Conservation (phyloP, 352 stramenopile species). For the Pythium grandisporangium region DNA sequence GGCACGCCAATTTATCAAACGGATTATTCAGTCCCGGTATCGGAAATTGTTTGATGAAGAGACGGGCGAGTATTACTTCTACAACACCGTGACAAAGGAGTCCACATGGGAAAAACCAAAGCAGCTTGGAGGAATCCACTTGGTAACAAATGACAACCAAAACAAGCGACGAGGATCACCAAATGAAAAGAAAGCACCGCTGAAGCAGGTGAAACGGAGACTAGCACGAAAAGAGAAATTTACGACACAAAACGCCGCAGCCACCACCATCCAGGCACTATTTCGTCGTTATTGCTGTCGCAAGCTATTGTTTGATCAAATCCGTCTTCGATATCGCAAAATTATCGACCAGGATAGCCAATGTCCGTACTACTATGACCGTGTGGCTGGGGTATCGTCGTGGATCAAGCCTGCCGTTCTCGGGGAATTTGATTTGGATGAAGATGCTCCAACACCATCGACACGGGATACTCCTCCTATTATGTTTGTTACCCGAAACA, state of each 20-base stretch:
- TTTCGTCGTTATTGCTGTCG: slow-evolving; percentile 42
- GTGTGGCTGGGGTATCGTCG: slow-evolving; percentile 22
- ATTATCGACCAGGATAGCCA: slow-evolving; percentile 29
- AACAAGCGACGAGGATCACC: background rate
- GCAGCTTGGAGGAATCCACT: slow-evolving; percentile 15
- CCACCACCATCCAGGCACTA: slow-evolving; percentile 47
- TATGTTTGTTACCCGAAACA: background rate
- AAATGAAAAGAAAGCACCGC: slow-evolving; percentile 3
- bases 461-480: background rate
- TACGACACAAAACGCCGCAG: slow-evolving; percentile 22
- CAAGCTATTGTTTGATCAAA: slow-evolving; percentile 25
- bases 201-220: background rate
- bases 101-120: slow-evolving; percentile 61
- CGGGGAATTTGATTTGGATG: slow-evolving; percentile 38
- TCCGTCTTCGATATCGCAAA: slow-evolving; percentile 50
- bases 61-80: slow-evolving; percentile 52
- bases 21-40: slow-evolving; percentile 37
- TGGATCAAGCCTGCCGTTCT: slow-evolving; percentile 58
- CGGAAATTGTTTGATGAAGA: slow-evolving; percentile 47
- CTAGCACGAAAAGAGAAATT: slow-evolving; percentile 7
- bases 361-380: slow-evolving; percentile 63
- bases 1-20: slow-evolving; percentile 24
- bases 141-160: background rate
- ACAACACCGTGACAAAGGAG: slow-evolving; percentile 59
- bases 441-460: slow-evolving; percentile 12